These are phyloP conservation scores for Aspergillus haitiensis DNA, from an alignment of 495 filamentous ascomycete genomes.

Conservation along the genomic window DNA sequence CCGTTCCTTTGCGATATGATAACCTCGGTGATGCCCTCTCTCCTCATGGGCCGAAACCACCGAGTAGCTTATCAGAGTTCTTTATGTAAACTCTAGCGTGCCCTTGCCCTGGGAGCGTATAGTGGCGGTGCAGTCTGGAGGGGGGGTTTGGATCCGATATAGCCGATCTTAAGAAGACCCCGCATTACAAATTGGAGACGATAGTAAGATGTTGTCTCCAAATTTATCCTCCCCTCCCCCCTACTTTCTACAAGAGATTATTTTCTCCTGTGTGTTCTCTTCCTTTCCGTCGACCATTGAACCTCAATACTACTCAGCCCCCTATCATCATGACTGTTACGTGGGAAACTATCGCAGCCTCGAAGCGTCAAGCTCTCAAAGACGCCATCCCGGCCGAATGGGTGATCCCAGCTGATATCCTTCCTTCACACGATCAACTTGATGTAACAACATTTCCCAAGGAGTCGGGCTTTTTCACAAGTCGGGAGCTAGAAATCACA, in stretches of 20 bases:
- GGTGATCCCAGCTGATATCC: slow-evolving; percentile 18
- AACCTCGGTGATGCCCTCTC: slow-evolving; percentile 3
- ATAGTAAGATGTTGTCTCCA: no score
- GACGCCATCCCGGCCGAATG: slow-evolving; percentile 18
- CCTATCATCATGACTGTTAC: background rate
- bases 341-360: slow-evolving; percentile 33
- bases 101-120: background rate
- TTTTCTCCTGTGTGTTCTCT: no score
- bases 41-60: background rate
- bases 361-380: slow-evolving; percentile 19
- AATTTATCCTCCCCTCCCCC: no score
- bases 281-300: no score
- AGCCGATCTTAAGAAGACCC: background rate
- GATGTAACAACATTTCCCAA: slow-evolving; percentile 21
- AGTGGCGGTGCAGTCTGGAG: background rate
- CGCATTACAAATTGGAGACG: background rate
- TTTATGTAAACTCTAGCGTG: background rate
- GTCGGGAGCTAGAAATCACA: slow-evolving; percentile 20
- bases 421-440: slow-evolving; percentile 20
- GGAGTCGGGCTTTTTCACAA: slow-evolving; percentile 24
- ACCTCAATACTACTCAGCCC: background rate
- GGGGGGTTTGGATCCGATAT: background rate
- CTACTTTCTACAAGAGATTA: no score
- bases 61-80: background rate
- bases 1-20: background rate